Conservation (phyloP, 345 rosid genomes). For the Microthlaspi erraticum region DNA sequence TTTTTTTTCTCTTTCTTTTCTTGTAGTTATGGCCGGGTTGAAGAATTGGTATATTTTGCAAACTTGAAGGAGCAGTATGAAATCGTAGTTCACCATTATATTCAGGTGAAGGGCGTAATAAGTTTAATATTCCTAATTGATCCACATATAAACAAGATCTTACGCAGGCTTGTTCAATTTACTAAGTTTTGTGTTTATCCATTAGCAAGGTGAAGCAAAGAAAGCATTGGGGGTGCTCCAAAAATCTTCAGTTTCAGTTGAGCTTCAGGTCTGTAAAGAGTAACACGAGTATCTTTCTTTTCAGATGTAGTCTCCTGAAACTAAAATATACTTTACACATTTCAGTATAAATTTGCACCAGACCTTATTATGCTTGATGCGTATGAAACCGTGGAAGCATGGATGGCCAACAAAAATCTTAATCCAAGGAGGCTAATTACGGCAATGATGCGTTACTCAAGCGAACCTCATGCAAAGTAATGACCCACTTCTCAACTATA, state of each 20-base stretch:
- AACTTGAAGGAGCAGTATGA: slow-evolving; percentile 92
- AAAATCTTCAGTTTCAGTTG: slow-evolving; percentile 81
- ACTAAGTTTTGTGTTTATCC: slow-evolving; percentile 33
- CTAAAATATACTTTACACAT: slow-evolving; percentile 28
- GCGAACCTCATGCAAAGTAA: slow-evolving; percentile 99
- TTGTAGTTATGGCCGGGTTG: slow-evolving; percentile 94
- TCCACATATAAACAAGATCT: slow-evolving; percentile 6
- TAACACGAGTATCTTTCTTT: slow-evolving; percentile 18
- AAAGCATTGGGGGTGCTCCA: slow-evolving; percentile 91
- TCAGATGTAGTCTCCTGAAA: slow-evolving; percentile 28
- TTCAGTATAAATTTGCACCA: slow-evolving; percentile 96
- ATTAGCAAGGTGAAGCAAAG: slow-evolving; percentile 97
- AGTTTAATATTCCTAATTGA: too few species aligned
- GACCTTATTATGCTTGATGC: slow-evolving; percentile 96
- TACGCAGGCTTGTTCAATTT: slow-evolving; percentile 30
- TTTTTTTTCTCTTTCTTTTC: slow-evolving; percentile 35
- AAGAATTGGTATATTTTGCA: slow-evolving; percentile 96
- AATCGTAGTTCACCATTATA: slow-evolving; percentile 84
- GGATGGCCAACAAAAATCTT: slow-evolving; percentile 88
- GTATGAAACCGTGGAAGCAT: slow-evolving; percentile 97
- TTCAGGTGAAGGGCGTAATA: slow-evolving; percentile 65
- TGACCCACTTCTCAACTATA: slow-evolving; percentile 16
- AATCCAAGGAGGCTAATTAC: slow-evolving; percentile 94
- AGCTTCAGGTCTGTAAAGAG: slow-evolving; percentile 75
- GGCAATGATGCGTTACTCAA: slow-evolving; percentile 99